Evolutionary conservation across 768 basidiomycete genomes (phyloP).

Genomic region (Leccinum barrowsii): DNA sequence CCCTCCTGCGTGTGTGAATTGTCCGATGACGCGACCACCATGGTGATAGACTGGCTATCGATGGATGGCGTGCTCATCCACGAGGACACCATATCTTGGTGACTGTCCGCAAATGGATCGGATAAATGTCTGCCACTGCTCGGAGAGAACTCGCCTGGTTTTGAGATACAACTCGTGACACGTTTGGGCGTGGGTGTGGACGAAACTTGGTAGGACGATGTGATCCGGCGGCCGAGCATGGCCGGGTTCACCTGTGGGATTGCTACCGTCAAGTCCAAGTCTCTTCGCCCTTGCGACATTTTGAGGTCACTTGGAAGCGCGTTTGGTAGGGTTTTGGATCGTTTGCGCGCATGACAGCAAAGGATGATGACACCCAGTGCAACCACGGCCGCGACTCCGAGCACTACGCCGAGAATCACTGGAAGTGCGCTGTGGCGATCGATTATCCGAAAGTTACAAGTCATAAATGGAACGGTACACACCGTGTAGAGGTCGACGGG

Average conservation of each 20-base stretch:
- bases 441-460: neutral
- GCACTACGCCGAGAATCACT: slow-evolving; percentile 9
- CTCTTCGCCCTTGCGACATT: neutral
- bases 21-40: neutral
- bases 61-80: slow-evolving; percentile 1
- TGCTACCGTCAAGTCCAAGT: neutral
- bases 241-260: neutral
- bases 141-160: slow-evolving; percentile 8
- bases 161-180: neutral
- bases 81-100: slow-evolving; percentile 6
- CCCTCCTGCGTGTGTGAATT: neutral
- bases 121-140: slow-evolving; percentile 8
- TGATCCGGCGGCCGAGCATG: neutral
- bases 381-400: slow-evolving; percentile 7
- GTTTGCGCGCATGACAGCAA: slow-evolving; percentile 1
- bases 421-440: slow-evolving; percentile 6
- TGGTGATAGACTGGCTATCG: neutral
- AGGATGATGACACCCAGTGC: slow-evolving; percentile 6
- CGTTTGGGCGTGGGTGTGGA: neutral
- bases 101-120: slow-evolving; percentile 17
- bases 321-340: neutral
- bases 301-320: neutral
- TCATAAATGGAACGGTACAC: neutral
- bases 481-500: slow-evolving; percentile 8
- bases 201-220: neutral